Evolutionary conservation across 1,284 basidiomycete genomes (phyloP), one percentile per base, ranked within the genome.

Genomic region (Abortiporus biennis): DNA sequence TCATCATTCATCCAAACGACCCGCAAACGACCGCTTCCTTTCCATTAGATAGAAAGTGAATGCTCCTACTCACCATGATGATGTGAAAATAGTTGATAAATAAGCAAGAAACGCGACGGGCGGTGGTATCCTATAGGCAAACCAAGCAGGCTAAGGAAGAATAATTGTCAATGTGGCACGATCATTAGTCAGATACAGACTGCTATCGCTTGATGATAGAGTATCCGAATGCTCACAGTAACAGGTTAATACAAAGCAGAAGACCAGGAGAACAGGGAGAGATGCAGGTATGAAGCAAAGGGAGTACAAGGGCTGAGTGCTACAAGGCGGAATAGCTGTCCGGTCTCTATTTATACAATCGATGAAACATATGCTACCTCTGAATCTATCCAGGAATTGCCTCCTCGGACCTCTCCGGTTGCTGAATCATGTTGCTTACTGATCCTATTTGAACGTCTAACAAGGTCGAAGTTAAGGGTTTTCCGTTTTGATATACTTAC

Each of bases 61-160:
- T 23, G 21, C 23, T 6, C 19, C 12, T 17, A 29, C 38, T 23
- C 40, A 41, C 39, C 44, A 41, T 43, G 27, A n/a, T 29, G 27
- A 29, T 29, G 27, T n/a, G 8, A 9, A 29, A 8, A 17, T 9
- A 23, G 9, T 11, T 9, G 9, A 37, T 37, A 37, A 21, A 37
- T 17, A 21, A 29, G 27, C 27, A 29, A 29, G n/a, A 29, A n/a
- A n/a, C n/a, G 32, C 15, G 15, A 17, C 19, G 6, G 32, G 32
- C 19, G 32, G 32, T 34, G 32, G 32, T 8, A 34, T 17, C n/a
- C n/a, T n/a, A n/a, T n/a, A n/a, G n/a, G n/a, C n/a, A n/a, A n/a
- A n/a, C n/a, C n/a, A n/a, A n/a, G n/a, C 9, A 34, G 15, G 8
- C n/a, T n/a, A n/a, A n/a, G n/a, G n/a, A n/a, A n/a, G n/a, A n/a